phyloP scores from a whole-genome alignment of 176 grass and related monocot species.

The Oryza brachyantha region DNA sequence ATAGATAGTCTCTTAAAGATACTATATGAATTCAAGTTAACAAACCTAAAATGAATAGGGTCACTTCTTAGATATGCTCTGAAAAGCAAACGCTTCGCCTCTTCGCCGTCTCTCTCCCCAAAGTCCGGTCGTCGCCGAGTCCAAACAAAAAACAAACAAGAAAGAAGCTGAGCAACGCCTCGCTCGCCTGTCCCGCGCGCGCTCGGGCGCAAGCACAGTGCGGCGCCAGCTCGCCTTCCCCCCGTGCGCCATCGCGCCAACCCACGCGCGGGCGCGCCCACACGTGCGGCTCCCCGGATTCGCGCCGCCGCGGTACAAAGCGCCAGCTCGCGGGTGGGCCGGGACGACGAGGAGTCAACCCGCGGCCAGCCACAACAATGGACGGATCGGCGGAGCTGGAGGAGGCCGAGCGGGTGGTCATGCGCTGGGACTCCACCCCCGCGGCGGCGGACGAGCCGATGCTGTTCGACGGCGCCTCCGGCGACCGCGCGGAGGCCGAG shows the following conservation, averaged over 20 bases:
- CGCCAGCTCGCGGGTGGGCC: conserved; percentile 12
- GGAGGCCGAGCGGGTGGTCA: conserved; percentile 51
- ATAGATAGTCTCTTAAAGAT: too few species aligned
- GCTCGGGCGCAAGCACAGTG: conserved; percentile 18
- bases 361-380: conserved; percentile 24
- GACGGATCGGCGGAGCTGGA: conserved; percentile 62
- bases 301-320: conserved; percentile 38
- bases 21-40: too few species aligned
- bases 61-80: too few species aligned
- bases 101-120: not conserved
- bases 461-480: conserved; percentile 41
- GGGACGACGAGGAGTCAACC: conserved; percentile 39
- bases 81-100: not conserved
- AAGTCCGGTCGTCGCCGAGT: conserved; percentile 4
- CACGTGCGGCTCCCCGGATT: conserved; percentile 62
- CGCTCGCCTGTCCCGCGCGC: not conserved
- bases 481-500: conserved; percentile 53
- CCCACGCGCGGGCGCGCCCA: conserved; percentile 31
- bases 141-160: conserved; percentile 3
- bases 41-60: too few species aligned
- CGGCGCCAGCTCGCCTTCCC: conserved; percentile 22
- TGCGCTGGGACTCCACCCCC: conserved; percentile 48
- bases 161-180: not conserved
- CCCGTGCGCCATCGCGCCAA: too few species aligned
- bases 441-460: conserved; percentile 48